Evolutionary conservation across 1,139 yeast species (phyloP).

Genomic region (Pneumocystis oryctolagi): DNA sequence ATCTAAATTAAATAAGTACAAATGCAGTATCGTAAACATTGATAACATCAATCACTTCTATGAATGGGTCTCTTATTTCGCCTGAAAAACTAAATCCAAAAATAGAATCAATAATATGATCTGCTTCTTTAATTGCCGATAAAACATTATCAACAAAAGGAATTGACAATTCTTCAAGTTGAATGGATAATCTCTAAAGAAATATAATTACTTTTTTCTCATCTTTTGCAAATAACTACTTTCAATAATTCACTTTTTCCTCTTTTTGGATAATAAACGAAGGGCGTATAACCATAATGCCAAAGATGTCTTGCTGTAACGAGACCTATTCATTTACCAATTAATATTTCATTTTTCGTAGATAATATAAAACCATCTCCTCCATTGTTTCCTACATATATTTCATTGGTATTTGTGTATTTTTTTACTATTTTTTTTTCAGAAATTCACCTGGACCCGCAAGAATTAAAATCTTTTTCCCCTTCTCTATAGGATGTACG

Average conservation of each 20-base stretch:
- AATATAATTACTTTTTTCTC: neutral
- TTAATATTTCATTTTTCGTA: neutral
- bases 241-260: slow-evolving; percentile 24
- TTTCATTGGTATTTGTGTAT: neutral
- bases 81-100: slow-evolving; percentile 92
- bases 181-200: slow-evolving; percentile 34
- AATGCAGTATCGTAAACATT: slow-evolving; percentile 21
- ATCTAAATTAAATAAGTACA: slow-evolving; percentile 1
- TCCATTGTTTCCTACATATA: slow-evolving; percentile 23
- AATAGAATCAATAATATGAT: slow-evolving; percentile 58
- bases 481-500: slow-evolving; percentile 41
- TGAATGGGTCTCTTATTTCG: slow-evolving; percentile 72
- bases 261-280: slow-evolving; percentile 34
- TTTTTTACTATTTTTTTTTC: slow-evolving; percentile 26
- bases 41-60: slow-evolving; percentile 39
- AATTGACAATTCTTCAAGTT: slow-evolving; percentile 43
- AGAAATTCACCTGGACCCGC: slow-evolving; percentile 87
- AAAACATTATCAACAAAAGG: slow-evolving; percentile 28
- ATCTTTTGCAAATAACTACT: neutral
- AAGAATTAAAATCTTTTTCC: slow-evolving; percentile 43
- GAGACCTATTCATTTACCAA: slow-evolving; percentile 29
- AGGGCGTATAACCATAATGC: slow-evolving; percentile 63
- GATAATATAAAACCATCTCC: slow-evolving; percentile 46
- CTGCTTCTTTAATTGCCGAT: slow-evolving; percentile 20
- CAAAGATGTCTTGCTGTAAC: slow-evolving; percentile 87